Base-by-base conservation (phyloP, 2,329 filamentous ascomycete species). In the Hirsutella thompsonii region DNA sequence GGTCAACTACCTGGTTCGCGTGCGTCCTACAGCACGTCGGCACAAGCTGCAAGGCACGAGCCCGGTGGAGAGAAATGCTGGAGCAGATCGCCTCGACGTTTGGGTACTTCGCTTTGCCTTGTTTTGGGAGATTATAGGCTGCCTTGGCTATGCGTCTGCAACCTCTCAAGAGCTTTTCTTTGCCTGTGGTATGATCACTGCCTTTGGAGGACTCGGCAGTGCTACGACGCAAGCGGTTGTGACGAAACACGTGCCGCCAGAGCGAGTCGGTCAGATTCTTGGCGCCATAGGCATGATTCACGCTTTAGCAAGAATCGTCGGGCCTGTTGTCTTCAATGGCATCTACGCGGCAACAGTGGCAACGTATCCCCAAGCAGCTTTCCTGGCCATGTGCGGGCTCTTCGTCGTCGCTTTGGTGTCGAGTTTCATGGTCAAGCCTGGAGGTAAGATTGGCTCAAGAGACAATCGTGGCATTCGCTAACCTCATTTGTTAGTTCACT, bases 261-360 rank as follows among this genome's bases (percentile, higher is more conserved):
- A 92, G 47, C 75, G 76, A 37, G 81, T 92, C 0, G 92, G 92
- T 0, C 80, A 92, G 57, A 67, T 96, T n/a, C 72, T 98, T 0
- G 92, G 92, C 19, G 89, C 88, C 2, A 82, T 81, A 14, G 92
- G 90, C 0, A 67, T 96, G 46, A 62, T 96, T 43, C 90, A 96
- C 60, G 83, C 87, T 1, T 62, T 94, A 29, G 76, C 84, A 3
- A 71, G 88, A 46, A 78, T 96, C 2, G 57, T 94, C 11, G 80
- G 83, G 1, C 92, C 92, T 0, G 72, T 86, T 0, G 55, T 90
- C 1, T 94, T 95, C 61, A 94, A 92, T 53, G 74, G 84, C 5
- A 76, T 96, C 9, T 98, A 94, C 57, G 83, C 82, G 13, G 67
- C 72, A 2, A 96, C 92, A 0, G 85, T 95, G 1, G 77, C 72